Base-by-base conservation (phyloP, 805 yeast species). In the Millerozyma miso region DNA sequence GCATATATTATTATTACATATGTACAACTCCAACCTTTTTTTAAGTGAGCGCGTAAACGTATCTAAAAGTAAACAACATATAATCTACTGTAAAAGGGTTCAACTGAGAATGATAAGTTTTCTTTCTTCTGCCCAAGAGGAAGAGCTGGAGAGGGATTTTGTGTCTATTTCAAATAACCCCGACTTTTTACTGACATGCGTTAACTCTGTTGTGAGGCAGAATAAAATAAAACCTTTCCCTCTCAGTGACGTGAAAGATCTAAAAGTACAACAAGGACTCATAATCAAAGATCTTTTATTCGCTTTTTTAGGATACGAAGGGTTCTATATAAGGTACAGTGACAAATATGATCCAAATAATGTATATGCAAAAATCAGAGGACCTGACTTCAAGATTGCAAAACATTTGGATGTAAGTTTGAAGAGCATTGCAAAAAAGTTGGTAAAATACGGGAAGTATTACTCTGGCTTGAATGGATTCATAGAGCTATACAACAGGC, bases 341-440 rank as follows among this genome's bases (percentile, higher is more conserved):
- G 84, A 79, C 35, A 68, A 72, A 16, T 87, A 77, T 54, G 77
- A 80, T 52, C 80, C 81, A 0, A 44, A 47, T 0, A 56, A 62
- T 29, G 40, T 54, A 7, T 66, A 62, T 12, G 68, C 73, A 29
- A 59, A 75, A 35, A 62, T 83, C 3, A 59, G 58, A 12, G 95
- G 95, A 0, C 95, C 96, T 1, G 91, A 84, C 45, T 89, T 76
- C 60, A 74, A 79, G 47, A 76, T 88, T 19, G 82, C 85, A 34
- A 83, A 80, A 50, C 80, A 77, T 44, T 66, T 93, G 53, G 95
- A 88, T 53, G 73, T 85, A 1, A 78, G 89, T 19, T 68, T 88
- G 44, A 84, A 84, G 55, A 85, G 84, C 42, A 72, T 88, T 13
- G 75, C 88, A 7, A 77, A 77, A 51, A 71, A 79, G 40, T 60